A percentile compares a stretch with the other conserved stretches of the same genome.
Conservation (phyloP, 305 asterid genomes). For the Euphrasia arctica region DNA sequence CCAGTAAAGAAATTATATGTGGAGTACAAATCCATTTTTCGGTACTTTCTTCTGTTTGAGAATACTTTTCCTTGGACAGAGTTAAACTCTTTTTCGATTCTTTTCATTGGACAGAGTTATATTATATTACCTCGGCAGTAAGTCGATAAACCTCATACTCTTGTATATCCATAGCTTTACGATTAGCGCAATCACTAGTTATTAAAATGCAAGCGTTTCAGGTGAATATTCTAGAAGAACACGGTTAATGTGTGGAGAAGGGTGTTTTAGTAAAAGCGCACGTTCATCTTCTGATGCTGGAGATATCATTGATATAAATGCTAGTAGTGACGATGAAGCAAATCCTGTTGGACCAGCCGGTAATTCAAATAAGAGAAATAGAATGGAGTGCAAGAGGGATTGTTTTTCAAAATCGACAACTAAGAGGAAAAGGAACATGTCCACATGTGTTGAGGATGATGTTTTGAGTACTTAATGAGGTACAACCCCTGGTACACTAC, state of each 20-base stretch:
- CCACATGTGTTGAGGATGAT: background rate
- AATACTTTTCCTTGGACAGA: background rate
- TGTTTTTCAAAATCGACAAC: background rate
- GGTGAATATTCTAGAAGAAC: constrained; percentile 7
- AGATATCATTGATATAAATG: constrained; percentile 15
- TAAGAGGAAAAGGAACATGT: constrained; percentile 31
- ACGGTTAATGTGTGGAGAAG: background rate
- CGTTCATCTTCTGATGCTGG: constrained; percentile 1
- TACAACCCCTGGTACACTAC: constrained; percentile 13
- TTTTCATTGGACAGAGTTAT: background rate
- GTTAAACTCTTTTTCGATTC: background rate
- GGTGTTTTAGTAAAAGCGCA: background rate
- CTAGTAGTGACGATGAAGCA: constrained; percentile 29
- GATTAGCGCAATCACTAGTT: background rate
- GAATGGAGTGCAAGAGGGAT: background rate
- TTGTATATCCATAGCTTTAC: background rate
- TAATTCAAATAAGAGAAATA: background rate
- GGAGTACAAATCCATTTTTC: background rate
- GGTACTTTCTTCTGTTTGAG: background rate
- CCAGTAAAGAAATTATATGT: no score
- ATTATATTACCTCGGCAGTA: background rate
- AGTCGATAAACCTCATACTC: background rate
- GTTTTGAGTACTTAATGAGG: constrained; percentile 22
- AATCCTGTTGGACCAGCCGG: constrained; percentile 8
- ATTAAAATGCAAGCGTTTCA: constrained; percentile 18